Base-by-base conservation (phyloP, 257 asterid species). In the Nicotiana obtusifolia region DNA sequence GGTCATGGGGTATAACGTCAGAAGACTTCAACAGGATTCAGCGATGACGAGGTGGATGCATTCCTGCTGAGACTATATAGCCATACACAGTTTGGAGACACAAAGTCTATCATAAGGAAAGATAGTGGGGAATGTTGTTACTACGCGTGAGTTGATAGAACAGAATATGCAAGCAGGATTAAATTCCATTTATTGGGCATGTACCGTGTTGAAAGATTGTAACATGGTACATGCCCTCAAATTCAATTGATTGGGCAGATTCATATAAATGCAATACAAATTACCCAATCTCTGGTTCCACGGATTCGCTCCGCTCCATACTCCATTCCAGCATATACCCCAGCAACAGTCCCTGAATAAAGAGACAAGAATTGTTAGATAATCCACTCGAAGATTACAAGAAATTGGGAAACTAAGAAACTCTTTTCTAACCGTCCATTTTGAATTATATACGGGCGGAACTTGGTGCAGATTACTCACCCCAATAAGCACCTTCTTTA, bases 401-500 rank as follows among this genome's bases (percentile, higher is more conserved):
- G 54, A 10, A 17, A 64, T 47, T 47, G 8, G 53, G 73, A 75
- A 19, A 59, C 41, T 71, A 71, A 41, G n/a, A 41, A 47, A 15
- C 24, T 73, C 37, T 22, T 73, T 60, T 73, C 78, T 6, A 41
- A 41, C 78, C 30, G 1, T 15, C 78, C 77, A 69, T 20, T 69
- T 41, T 10, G 10, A 35, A 69, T 68, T 68, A 68, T 10, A 73
- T 41, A 66, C 2, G n/a, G 4, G 26, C 5, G 77, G 49, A 60
- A 80, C 26, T 30, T 44, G 44, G 84, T 65, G 66, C 20, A 83
- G 68, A 79, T 26, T 7, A 83, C 97, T 87, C 77, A 94, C 98
- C 98, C 99, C 99, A 93, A 82, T 91, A 92, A 84, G 95, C 99
- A 76, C 95, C 97, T 87, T 95, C 98, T 83, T 88, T 92, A 28